These are phyloP conservation scores for Dicorynia guianensis DNA, from an alignment of 306 rosid species.

Conservation along the genomic window DNA sequence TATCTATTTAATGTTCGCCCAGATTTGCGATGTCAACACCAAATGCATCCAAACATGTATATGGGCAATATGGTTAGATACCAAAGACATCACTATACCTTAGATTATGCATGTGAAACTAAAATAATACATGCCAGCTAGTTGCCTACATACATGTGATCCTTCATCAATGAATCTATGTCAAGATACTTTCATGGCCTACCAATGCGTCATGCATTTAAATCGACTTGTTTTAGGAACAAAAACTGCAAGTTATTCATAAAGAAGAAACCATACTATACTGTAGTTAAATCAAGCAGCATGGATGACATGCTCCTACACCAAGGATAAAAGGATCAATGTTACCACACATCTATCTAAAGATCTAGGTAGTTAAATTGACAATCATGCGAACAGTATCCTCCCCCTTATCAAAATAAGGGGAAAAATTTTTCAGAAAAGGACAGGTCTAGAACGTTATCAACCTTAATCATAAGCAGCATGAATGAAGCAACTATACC, in stretches of 20 bases:
- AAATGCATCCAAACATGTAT: constrained; percentile 8
- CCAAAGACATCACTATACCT: constrained; percentile 19
- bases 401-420: no score
- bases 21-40: constrained; percentile 21
- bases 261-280: constrained; percentile 11
- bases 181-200: constrained; percentile 14
- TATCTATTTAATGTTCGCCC: neutral
- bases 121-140: neutral
- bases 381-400: constrained; percentile 7
- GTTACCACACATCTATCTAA: constrained; percentile 8
- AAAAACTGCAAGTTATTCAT: neutral
- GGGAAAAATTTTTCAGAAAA: no score
- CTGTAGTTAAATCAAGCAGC: neutral
- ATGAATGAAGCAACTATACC: constrained; percentile 52
- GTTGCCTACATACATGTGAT: constrained; percentile 18
- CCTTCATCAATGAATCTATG: constrained; percentile 3
- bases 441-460: neutral
- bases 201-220: constrained; percentile 9
- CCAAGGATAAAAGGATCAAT: neutral
- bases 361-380: constrained; percentile 24
- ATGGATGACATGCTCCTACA: neutral
- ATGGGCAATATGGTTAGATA: constrained; percentile 24
- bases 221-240: constrained; percentile 12
- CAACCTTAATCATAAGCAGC: neutral
- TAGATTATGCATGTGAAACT: neutral